Evolutionary conservation across 1,284 basidiomycete species (phyloP).

Genomic region (Mycena sp.): DNA sequence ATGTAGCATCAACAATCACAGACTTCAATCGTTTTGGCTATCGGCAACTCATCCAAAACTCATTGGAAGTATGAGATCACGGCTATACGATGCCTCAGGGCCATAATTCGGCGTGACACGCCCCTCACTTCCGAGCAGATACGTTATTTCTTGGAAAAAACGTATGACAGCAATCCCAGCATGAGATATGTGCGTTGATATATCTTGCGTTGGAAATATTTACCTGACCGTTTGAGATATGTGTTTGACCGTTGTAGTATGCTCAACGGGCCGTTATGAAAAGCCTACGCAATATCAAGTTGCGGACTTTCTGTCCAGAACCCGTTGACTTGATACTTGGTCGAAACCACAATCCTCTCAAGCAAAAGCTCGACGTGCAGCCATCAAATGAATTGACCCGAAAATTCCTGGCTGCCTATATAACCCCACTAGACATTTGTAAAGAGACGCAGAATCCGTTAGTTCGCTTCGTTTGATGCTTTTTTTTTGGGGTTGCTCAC

Average conservation of each 20-base stretch:
- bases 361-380: slow-evolving; percentile 60
- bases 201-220: neutral
- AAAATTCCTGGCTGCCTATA: slow-evolving; percentile 65
- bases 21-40: slow-evolving; percentile 58
- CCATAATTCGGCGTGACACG: slow-evolving; percentile 80
- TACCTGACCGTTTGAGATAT: slow-evolving; percentile 20
- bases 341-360: slow-evolving; percentile 67
- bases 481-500: slow-evolving; percentile 10
- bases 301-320: slow-evolving; percentile 76
- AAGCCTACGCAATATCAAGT: slow-evolving; percentile 75
- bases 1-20: slow-evolving; percentile 37
- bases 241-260: slow-evolving; percentile 56
- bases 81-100: slow-evolving; percentile 79
- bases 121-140: slow-evolving; percentile 67
- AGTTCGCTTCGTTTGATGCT: neutral
- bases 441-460: slow-evolving; percentile 51
- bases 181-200: slow-evolving; percentile 72
- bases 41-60: slow-evolving; percentile 68
- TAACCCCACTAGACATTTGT: slow-evolving; percentile 52
- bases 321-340: slow-evolving; percentile 70
- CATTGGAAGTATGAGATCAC: slow-evolving; percentile 89
- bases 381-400: slow-evolving; percentile 70
- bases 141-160: slow-evolving; percentile 66
- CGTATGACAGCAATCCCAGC: slow-evolving; percentile 69
- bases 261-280: slow-evolving; percentile 79